Evolutionary conservation across 2,329 filamentous ascomycete genomes (phyloP).

Genomic region (Sporothrix pseudoabietina): DNA sequence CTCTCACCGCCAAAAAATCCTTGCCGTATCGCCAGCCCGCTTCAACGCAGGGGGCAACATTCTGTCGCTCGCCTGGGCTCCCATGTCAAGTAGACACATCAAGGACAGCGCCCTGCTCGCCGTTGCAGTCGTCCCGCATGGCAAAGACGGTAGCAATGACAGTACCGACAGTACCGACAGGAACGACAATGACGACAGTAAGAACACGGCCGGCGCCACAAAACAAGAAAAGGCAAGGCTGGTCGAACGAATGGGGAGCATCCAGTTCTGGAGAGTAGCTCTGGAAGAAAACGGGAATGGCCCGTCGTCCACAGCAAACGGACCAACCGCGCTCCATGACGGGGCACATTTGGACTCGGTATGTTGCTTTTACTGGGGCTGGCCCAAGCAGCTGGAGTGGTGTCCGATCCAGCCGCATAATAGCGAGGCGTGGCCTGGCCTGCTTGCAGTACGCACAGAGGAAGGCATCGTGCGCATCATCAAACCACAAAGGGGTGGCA

Average conservation of each 20-base stretch:
- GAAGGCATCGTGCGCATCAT: slow-evolving; percentile 56
- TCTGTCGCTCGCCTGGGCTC: slow-evolving; percentile 57
- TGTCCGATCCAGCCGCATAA: slow-evolving; percentile 49
- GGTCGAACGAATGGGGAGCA: slow-evolving; percentile 48
- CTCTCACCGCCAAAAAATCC: not conserved
- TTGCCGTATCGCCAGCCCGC: no score
- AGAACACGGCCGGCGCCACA: not conserved
- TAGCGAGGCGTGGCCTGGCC: slow-evolving; percentile 36
- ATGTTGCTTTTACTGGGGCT: slow-evolving; percentile 55
- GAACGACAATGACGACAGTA: no score
- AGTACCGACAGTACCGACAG: slow-evolving; percentile 25
- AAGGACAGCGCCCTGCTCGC: slow-evolving; percentile 46
- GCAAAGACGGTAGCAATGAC: slow-evolving; percentile 51
- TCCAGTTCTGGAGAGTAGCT: slow-evolving; percentile 57
- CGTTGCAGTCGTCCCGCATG: slow-evolving; percentile 53
- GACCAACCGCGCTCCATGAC: slow-evolving; percentile 36
- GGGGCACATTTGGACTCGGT: slow-evolving; percentile 42
- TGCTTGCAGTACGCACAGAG: slow-evolving; percentile 54
- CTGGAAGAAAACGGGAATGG: slow-evolving; percentile 39
- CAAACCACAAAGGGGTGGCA: slow-evolving; percentile 43
- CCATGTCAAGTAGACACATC: slow-evolving; percentile 46
- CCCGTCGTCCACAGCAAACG: no score
- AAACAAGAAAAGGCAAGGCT: slow-evolving; percentile 33
- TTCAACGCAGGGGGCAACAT: slow-evolving; percentile 58
- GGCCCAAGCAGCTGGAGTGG: slow-evolving; percentile 56